Evolutionary conservation across 768 basidiomycete species (phyloP).

Genomic region (Termitomyces heimii): DNA sequence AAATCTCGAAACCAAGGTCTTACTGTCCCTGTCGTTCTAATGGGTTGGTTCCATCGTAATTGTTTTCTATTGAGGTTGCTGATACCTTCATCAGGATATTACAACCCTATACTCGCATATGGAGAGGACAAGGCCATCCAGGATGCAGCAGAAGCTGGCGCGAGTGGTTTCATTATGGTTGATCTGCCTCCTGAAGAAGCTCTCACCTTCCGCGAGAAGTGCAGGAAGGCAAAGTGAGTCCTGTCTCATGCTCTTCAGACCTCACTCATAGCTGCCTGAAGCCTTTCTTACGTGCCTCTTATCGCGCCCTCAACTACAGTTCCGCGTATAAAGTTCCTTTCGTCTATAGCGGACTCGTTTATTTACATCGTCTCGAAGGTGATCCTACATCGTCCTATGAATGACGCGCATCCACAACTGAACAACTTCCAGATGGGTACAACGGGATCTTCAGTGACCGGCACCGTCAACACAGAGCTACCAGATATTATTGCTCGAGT

Average conservation of each 20-base stretch:
- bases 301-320: constrained; percentile 92
- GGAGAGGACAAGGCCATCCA: constrained; percentile 92
- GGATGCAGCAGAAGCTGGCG: constrained; percentile 85
- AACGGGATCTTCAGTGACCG: constrained; percentile 82
- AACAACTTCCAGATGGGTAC: constrained; percentile 75
- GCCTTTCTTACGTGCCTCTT: constrained; percentile 91
- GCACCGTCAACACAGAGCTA: constrained; percentile 66
- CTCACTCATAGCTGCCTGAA: constrained; percentile 21
- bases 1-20: constrained; percentile 82
- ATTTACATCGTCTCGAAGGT: constrained; percentile 99
- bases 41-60: constrained; percentile 52
- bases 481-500: constrained; percentile 84
- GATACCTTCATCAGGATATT: constrained; percentile 64
- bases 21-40: constrained; percentile 82
- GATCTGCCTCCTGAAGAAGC: constrained; percentile 98
- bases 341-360: constrained; percentile 93
- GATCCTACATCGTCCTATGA: constrained; percentile 5
- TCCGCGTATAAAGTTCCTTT: constrained; percentile 82
- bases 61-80: constrained; percentile 1
- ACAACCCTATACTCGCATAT: constrained; percentile 93
- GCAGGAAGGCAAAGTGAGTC: constrained; percentile 70
- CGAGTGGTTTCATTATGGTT: constrained; percentile 96
- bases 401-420: background rate
- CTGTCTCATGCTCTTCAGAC: background rate
- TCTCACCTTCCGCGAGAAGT: constrained; percentile 83